These are phyloP conservation scores for Trichoderma polysporum DNA, from an alignment of 2,329 filamentous ascomycete species.

Conservation along the genomic window DNA sequence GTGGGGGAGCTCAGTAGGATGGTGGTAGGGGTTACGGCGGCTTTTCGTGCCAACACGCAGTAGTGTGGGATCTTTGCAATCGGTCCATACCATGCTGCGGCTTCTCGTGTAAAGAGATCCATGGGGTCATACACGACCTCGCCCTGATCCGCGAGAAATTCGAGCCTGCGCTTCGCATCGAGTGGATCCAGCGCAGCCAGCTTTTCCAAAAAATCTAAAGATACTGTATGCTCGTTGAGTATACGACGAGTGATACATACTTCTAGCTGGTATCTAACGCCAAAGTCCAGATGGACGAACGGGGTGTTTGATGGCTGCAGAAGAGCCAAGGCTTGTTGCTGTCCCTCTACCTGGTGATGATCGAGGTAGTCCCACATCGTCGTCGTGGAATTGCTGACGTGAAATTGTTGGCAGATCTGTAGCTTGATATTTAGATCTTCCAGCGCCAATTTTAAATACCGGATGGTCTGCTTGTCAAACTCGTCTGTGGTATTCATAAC, in stretches of 20 bases:
- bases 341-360: conserved; percentile 22
- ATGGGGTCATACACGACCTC: conserved; percentile 66
- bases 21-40: conserved; percentile 78
- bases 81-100: conserved; percentile 48
- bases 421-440: conserved; percentile 71
- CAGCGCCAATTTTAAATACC: conserved; percentile 53
- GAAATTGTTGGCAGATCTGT: conserved; percentile 42
- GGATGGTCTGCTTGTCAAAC: conserved; percentile 36
- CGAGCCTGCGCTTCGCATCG: conserved; percentile 66
- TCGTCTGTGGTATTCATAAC: conserved; percentile 34
- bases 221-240: conserved; percentile 74
- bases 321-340: conserved; percentile 31
- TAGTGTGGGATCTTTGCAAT: conserved; percentile 62
- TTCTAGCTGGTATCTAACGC: conserved; percentile 85
- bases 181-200: conserved; percentile 48
- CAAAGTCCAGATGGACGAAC: conserved; percentile 57
- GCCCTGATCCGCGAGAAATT: conserved; percentile 68
- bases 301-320: conserved; percentile 26
- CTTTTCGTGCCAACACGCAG: conserved; percentile 74
- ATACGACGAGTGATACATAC: conserved; percentile 82
- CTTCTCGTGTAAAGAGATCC: conserved; percentile 62
- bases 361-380: conserved; percentile 37
- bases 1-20: conserved; percentile 75
- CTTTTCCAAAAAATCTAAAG: conserved; percentile 62
- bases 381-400: conserved; percentile 29